phyloP scores from a whole-genome alignment of 495 filamentous ascomycete genomes.

The Neohortaea acidophila region DNA sequence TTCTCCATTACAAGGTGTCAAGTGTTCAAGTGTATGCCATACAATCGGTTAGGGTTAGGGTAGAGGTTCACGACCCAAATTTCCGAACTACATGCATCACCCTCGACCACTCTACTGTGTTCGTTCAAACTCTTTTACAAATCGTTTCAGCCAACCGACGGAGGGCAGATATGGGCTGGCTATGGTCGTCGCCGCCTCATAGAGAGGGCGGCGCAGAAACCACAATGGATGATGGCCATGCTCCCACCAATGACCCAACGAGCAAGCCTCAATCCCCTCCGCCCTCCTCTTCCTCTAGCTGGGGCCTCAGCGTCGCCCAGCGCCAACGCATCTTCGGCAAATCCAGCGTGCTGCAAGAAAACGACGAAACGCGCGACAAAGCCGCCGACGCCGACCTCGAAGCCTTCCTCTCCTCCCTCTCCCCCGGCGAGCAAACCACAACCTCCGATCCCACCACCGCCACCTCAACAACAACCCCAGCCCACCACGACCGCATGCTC shows the following conservation, averaged over 20 bases:
- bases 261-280: constrained; percentile 3
- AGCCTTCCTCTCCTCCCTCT: constrained; percentile 40
- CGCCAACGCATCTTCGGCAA: constrained; percentile 11
- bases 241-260: neutral
- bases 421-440: constrained; percentile 24
- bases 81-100: too few species aligned
- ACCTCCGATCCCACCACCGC: constrained; percentile 5
- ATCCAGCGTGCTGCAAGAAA: neutral
- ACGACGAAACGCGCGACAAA: constrained; percentile 33
- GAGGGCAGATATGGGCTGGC: constrained; percentile 24
- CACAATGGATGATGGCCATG: too few species aligned
- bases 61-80: too few species aligned
- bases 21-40: too few species aligned
- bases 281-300: neutral
- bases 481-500: constrained; percentile 3
- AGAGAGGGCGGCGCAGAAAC: too few species aligned
- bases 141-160: too few species aligned
- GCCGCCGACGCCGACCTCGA: constrained; percentile 47
- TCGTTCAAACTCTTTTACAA: too few species aligned
- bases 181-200: constrained; percentile 18
- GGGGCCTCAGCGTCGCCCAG: constrained; percentile 9
- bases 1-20: too few species aligned
- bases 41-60: too few species aligned
- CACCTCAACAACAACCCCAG: constrained; percentile 9
- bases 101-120: too few species aligned